Conservation (phyloP, 495 filamentous ascomycete genomes). For the Penicillium canariense region DNA sequence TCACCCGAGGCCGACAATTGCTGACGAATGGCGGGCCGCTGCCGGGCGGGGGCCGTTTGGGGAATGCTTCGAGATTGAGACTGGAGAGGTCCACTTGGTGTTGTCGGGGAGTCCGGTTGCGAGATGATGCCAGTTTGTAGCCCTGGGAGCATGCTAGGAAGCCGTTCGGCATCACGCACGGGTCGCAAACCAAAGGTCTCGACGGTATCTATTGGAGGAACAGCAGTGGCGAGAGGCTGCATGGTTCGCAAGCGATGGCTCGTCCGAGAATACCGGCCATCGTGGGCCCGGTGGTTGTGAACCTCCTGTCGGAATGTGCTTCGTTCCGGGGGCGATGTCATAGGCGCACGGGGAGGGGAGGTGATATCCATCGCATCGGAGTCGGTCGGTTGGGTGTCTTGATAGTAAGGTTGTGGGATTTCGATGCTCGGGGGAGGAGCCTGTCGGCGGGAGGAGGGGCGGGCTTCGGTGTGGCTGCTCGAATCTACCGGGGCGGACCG, state of each 20-base stretch:
- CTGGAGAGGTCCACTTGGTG: conserved; percentile 68
- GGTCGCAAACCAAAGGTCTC: conserved; percentile 77
- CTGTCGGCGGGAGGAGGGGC: conserved; percentile 58
- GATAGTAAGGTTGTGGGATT: conserved; percentile 62
- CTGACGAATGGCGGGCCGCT: conserved; percentile 79
- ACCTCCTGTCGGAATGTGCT: conserved; percentile 59
- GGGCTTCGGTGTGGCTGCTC: conserved; percentile 41
- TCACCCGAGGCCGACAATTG: conserved; percentile 86
- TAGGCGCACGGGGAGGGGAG: conserved; percentile 63
- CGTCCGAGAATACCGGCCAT: conserved; percentile 49
- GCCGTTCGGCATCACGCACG: conserved; percentile 80
- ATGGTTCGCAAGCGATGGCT: conserved; percentile 53
- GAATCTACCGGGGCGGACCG: conserved; percentile 40
- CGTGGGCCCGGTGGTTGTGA: conserved; percentile 53
- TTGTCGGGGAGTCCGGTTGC: conserved; percentile 91
- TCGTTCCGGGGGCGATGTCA: conserved; percentile 74
- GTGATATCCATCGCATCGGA: conserved; percentile 57
- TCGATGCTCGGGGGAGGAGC: conserved; percentile 71
- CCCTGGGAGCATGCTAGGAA: conserved; percentile 79
- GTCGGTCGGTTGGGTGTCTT: conserved; percentile 45
- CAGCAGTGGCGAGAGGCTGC: conserved; percentile 65
- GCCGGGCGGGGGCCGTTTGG: conserved; percentile 42
- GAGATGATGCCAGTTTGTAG: conserved; percentile 71
- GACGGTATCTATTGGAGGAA: conserved; percentile 68
- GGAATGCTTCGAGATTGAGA: conserved; percentile 43